phyloP scores from a whole-genome alignment of 106 monocot genomes.

The Agapanthus africanus region DNA sequence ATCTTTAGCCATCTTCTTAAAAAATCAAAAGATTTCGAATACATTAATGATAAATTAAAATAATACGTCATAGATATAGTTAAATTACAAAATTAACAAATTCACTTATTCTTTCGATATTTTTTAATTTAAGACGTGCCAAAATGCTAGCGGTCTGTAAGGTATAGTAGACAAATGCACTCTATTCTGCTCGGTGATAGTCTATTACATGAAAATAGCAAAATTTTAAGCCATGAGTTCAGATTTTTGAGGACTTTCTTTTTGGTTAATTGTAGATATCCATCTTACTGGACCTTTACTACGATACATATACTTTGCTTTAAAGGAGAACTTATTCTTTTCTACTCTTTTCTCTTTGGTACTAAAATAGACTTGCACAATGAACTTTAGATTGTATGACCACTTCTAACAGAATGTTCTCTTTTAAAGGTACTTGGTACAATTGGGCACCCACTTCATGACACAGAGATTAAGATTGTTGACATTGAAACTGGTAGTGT shows the following conservation, averaged over 20 bases:
- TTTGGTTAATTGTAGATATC: background rate
- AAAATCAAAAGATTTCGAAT: too few species aligned
- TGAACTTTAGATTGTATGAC: background rate
- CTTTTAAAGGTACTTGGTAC: slow-evolving; percentile 83
- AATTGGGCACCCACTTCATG: slow-evolving; percentile 59
- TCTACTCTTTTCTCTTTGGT: background rate
- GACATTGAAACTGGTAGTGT: slow-evolving; percentile 46
- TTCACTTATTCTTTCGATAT: too few species aligned
- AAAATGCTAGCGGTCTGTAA: too few species aligned
- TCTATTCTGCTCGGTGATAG: background rate
- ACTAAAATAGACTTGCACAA: background rate
- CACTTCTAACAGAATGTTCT: background rate
- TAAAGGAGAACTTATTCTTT: background rate
- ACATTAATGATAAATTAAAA: too few species aligned
- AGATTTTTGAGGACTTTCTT: background rate
- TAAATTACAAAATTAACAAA: too few species aligned
- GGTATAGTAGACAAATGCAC: too few species aligned
- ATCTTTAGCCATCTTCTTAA: too few species aligned
- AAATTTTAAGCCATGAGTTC: background rate
- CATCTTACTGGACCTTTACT: background rate
- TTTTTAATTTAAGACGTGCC: too few species aligned
- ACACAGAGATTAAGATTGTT: slow-evolving; percentile 80
- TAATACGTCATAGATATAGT: too few species aligned
- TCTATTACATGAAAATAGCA: background rate
- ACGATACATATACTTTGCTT: background rate